Percentiles rank a stretch among this genome's conserved stretches.
These are phyloP conservation scores for Hydrangea macrophylla DNA, from an alignment of 148 eudicot genomes.

Conservation along the genomic window DNA sequence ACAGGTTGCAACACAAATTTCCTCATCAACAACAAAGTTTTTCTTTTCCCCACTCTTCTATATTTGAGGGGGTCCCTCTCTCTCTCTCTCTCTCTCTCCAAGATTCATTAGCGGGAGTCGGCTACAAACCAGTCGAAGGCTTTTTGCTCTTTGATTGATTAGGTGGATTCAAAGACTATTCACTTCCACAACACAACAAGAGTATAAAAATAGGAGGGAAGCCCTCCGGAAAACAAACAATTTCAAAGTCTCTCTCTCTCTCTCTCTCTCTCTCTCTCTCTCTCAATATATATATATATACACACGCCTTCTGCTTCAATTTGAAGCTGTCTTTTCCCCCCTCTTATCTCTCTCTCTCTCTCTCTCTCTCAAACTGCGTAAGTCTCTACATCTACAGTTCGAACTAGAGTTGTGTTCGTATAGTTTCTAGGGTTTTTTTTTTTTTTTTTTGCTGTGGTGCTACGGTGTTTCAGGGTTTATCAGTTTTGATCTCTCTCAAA, in stretches of 20 bases:
- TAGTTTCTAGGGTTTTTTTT: slow-evolving; percentile 12
- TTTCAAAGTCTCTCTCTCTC: slow-evolving; percentile 21
- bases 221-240: background rate
- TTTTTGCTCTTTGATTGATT: background rate
- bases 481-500: slow-evolving; percentile 23
- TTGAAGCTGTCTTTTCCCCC: slow-evolving; percentile 54
- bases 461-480: slow-evolving; percentile 26
- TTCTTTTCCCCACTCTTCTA: background rate
- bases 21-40: background rate
- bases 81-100: background rate
- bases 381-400: slow-evolving; percentile 11
- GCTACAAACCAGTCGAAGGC: background rate
- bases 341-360: slow-evolving; percentile 5
- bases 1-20: background rate
- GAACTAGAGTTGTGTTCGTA: slow-evolving; percentile 33
- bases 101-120: background rate
- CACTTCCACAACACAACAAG: background rate
- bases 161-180: background rate
- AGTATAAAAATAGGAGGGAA: slow-evolving; percentile 35
- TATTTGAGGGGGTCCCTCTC: background rate
- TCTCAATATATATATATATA: too few species aligned
- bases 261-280: slow-evolving; percentile 6
- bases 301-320: slow-evolving; percentile 53
- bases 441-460: too few species aligned
- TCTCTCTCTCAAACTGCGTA: slow-evolving; percentile 14